Base-by-base conservation (phyloP, 2,329 filamentous ascomycete genomes). In the Zymoseptoria passerinii region DNA sequence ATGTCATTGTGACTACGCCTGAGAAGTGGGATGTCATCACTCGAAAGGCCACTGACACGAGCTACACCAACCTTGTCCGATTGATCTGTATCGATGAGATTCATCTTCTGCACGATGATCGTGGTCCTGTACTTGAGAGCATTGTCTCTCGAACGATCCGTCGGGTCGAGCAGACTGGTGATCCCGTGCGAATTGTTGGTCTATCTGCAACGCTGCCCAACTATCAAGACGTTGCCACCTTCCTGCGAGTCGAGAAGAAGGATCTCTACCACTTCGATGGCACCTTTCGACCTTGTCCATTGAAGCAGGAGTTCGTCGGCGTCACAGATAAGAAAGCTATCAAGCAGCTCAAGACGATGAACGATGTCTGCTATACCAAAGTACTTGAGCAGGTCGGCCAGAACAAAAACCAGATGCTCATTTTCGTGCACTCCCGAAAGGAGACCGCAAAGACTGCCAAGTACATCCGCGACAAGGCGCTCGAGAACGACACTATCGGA, bases 21-120 rank as follows among this genome's bases (percentile, higher is more conserved):
- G 94, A 99, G 75, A 99, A 99, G 77, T 99, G 91, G 89, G 94
- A 99, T 75, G 92, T 99, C 66, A 96, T 99, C 67, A 99, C 95
- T 5, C 85, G 95, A 75, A 99, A 99, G 75, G 92, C 92, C 6
- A 96, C 92, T 1, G 95, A 99, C 72, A 84, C 94, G 56, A 95
- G 91, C 67, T 99, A 99, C 75, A 99, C 92, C 16, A 95, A 95
- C 68, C 83, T 99, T n/a, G 94, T 99, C 27, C 87, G 92, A 48
- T 81, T 99, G 9, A 87, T 99, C 58, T 92, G 96, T 71, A 97
- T 99, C 61, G 94, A 99, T 68, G 94, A 99, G 75, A 97, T 99
- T 65, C 94, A 99, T 79, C 78, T 99, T 70, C 83, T 99, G 53
- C 94, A 99, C 73, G 95, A 99, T 71, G 94, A 99, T 65, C 89